Percentiles rank a stretch among this genome's conserved stretches.
These are phyloP conservation scores for Exophiala oligosperma DNA, from an alignment of 2,329 filamentous ascomycete species.

Conservation along the genomic window DNA sequence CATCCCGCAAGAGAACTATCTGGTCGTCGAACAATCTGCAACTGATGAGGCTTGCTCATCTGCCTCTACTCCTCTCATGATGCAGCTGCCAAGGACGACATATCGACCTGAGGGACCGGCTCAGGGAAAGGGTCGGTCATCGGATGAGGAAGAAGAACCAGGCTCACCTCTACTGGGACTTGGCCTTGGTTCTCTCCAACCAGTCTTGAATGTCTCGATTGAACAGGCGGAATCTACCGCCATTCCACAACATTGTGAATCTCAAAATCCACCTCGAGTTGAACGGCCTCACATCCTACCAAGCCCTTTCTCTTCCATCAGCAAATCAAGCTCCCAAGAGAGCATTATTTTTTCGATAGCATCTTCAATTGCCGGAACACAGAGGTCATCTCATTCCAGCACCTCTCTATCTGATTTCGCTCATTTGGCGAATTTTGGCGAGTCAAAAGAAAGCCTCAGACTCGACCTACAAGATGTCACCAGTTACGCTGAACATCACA, in stretches of 20 bases:
- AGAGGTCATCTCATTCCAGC: constrained; percentile 48
- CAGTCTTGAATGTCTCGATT: constrained; percentile 3
- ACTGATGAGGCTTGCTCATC: constrained; percentile 19
- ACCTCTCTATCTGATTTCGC: constrained; percentile 44
- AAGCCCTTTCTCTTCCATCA: constrained; percentile 53
- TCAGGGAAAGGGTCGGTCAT: not conserved
- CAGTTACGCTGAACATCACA: constrained; percentile 5
- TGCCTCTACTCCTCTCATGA: constrained; percentile 27
- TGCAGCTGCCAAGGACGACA: constrained; percentile 12
- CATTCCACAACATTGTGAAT: not conserved
- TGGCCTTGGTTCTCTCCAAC: constrained; percentile 15
- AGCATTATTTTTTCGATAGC: constrained; percentile 54
- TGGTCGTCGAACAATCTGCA: constrained; percentile 16
- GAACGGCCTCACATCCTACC: constrained; percentile 29
- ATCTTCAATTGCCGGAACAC: constrained; percentile 48
- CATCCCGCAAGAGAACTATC: constrained; percentile 11
- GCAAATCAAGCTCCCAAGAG: constrained; percentile 59
- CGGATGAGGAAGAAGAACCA: constrained; percentile 3
- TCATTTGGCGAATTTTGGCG: constrained; percentile 28
- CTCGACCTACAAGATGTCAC: constrained; percentile 14
- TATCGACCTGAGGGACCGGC: not conserved
- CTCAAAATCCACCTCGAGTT: constrained; percentile 3
- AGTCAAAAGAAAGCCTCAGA: constrained; percentile 22
- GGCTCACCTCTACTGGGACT: constrained; percentile 21
- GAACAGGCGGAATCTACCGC: not conserved